These are phyloP conservation scores for Sclerotinia spermophila DNA, from an alignment of 2,329 filamentous ascomycete genomes.

Conservation along the genomic window DNA sequence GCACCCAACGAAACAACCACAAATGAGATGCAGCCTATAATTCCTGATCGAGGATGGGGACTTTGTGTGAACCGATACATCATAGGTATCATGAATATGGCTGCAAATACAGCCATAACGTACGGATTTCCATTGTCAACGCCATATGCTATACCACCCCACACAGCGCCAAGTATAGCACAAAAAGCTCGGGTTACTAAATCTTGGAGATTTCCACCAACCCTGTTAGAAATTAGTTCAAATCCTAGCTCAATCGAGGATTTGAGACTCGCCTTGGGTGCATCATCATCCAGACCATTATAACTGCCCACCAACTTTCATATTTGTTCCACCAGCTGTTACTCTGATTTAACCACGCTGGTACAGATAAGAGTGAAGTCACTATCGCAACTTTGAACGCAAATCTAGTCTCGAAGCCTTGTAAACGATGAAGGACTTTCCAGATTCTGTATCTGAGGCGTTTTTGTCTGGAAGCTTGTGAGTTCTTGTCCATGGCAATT, in stretches of 20 bases:
- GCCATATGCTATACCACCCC: slow-evolving; percentile 51
- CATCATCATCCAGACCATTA: slow-evolving; percentile 40
- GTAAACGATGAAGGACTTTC: slow-evolving; percentile 49
- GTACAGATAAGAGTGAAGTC: slow-evolving; percentile 50
- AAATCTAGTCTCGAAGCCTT: slow-evolving; percentile 56
- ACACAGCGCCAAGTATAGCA: slow-evolving; percentile 50
- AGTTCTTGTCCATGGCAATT: slow-evolving; percentile 40
- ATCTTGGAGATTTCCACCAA: slow-evolving; percentile 57
- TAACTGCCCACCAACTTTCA: slow-evolving; percentile 57
- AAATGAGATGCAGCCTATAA: slow-evolving; percentile 56
- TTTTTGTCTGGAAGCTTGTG: slow-evolving; percentile 38
- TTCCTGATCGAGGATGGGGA: slow-evolving; percentile 53
- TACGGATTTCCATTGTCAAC: slow-evolving; percentile 52
- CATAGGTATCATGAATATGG: slow-evolving; percentile 58
- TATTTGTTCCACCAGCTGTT: slow-evolving; percentile 52
- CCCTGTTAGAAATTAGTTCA: slow-evolving; percentile 34
- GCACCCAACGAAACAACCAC: slow-evolving; percentile 49
- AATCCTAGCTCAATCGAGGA: neutral
- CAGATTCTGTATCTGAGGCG: slow-evolving; percentile 47
- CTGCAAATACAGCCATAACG: slow-evolving; percentile 52
- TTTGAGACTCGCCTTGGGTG: slow-evolving; percentile 43
- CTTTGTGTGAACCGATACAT: slow-evolving; percentile 54
- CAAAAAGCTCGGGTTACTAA: slow-evolving; percentile 49
- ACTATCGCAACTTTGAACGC: slow-evolving; percentile 54
- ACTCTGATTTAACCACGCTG: slow-evolving; percentile 48